Evolutionary conservation across 345 rosid species (phyloP).

Genomic region (Eucalyptus regnans): DNA sequence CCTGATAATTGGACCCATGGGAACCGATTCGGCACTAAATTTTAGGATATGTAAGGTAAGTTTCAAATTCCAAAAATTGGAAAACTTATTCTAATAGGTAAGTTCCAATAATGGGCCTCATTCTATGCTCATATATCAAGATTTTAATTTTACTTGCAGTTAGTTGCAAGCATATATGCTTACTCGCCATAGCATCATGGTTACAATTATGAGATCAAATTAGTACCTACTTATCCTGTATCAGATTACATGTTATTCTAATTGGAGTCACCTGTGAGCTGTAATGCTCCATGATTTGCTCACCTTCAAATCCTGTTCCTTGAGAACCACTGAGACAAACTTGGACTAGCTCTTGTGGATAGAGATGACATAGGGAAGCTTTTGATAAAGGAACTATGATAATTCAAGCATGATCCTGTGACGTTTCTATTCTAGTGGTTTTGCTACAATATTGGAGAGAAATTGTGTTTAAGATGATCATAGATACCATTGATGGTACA

Average conservation of each 20-base stretch:
- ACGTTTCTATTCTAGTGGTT: not conserved
- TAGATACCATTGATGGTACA: not conserved
- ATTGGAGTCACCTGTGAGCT: too few relatives aligned
- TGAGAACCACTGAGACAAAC: not conserved
- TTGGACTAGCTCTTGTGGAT: not conserved
- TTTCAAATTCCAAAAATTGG: not conserved
- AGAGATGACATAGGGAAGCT: not conserved
- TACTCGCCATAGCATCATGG: not conserved
- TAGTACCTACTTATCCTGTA: not conserved
- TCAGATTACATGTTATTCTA: not conserved
- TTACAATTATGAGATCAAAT: not conserved
- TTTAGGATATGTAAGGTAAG: not conserved
- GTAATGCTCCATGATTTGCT: too few relatives aligned
- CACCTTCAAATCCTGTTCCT: not conserved
- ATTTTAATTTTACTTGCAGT: not conserved
- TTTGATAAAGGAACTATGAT: not conserved
- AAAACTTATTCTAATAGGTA: fast-evolving
- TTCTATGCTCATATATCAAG: not conserved
- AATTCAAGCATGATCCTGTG: not conserved
- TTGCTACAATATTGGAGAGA: not conserved
- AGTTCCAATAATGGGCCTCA: not conserved
- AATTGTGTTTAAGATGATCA: not conserved
- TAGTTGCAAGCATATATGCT: not conserved
- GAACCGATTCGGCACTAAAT: fast-evolving
- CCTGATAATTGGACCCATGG: too few relatives aligned